Evolutionary conservation across 176 grass and related monocot genomes (phyloP).

Genomic region (Bonia amplexicaulis): DNA sequence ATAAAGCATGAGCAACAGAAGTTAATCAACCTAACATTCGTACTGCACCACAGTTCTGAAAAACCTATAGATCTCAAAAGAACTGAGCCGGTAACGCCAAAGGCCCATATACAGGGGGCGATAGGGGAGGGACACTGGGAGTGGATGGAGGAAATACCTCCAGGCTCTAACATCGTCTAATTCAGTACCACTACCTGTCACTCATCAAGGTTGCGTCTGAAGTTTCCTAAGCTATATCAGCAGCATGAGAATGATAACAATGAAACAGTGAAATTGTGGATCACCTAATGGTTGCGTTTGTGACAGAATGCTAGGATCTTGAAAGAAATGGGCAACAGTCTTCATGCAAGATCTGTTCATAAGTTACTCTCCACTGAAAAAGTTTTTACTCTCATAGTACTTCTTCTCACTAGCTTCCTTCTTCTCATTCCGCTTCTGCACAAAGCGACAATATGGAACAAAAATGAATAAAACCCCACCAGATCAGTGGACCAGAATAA

Average conservation of each 20-base stretch:
- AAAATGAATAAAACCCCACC: constrained; percentile 27
- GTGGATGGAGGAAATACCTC: neutral
- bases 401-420: constrained; percentile 99
- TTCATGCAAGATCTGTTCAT: neutral
- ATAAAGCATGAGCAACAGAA: constrained; percentile 7
- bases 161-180: neutral
- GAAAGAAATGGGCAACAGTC: constrained; percentile 14
- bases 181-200: constrained; percentile 9
- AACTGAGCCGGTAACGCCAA: neutral
- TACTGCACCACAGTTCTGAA: neutral
- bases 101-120: neutral
- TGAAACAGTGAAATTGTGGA: constrained; percentile 27
- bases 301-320: constrained; percentile 21
- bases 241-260: constrained; percentile 23
- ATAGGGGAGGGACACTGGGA: neutral
- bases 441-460: constrained; percentile 16
- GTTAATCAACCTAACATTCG: constrained; percentile 19
- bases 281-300: constrained; percentile 18
- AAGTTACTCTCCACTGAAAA: constrained; percentile 61
- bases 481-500: constrained; percentile 38
- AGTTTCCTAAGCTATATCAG: constrained; percentile 39
- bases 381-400: constrained; percentile 85
- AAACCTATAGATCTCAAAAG: constrained; percentile 1
- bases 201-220: constrained; percentile 28
- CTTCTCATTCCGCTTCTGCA: constrained; percentile 95